These are phyloP conservation scores for Acacia melanoxylon DNA, from an alignment of 306 rosid species.

Conservation along the genomic window DNA sequence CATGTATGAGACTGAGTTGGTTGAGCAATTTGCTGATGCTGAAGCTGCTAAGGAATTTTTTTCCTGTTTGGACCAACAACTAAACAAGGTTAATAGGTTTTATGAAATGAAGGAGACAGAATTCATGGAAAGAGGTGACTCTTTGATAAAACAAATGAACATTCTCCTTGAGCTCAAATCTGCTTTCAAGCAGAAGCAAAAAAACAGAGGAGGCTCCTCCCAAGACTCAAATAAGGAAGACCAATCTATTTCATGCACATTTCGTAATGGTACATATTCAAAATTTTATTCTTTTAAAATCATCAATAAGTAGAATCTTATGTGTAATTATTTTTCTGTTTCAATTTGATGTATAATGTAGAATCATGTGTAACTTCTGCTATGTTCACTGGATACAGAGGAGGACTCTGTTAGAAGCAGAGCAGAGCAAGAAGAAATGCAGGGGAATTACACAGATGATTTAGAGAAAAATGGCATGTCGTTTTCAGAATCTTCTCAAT, in stretches of 20 bases:
- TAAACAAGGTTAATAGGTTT: constrained; percentile 86
- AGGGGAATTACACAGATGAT: constrained; percentile 50
- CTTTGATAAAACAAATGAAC: constrained; percentile 78
- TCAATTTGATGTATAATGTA: background rate
- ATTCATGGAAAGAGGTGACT: constrained; percentile 84
- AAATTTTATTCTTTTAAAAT: constrained; percentile 8
- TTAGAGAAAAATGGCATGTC: constrained; percentile 57
- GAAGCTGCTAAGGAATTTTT: constrained; percentile 82
- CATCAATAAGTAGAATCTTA: background rate
- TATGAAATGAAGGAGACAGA: constrained; percentile 76
- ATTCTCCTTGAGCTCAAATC: constrained; percentile 70
- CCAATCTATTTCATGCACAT: constrained; percentile 72
- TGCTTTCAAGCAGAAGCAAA: constrained; percentile 43
- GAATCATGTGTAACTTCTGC: background rate
- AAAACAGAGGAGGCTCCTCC: constrained; percentile 37
- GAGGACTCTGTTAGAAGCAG: constrained; percentile 74
- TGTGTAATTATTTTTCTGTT: background rate
- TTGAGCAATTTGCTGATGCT: constrained; percentile 76
- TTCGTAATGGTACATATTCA: constrained; percentile 64
- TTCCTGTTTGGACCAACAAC: constrained; percentile 75
- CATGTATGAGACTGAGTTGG: constrained; percentile 85
- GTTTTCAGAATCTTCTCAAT: constrained; percentile 44
- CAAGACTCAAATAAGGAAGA: constrained; percentile 64
- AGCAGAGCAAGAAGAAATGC: constrained; percentile 59
- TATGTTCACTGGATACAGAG: constrained; percentile 52